phyloP scores from a whole-genome alignment of 805 yeast species.

The Candida rishiriensis region DNA sequence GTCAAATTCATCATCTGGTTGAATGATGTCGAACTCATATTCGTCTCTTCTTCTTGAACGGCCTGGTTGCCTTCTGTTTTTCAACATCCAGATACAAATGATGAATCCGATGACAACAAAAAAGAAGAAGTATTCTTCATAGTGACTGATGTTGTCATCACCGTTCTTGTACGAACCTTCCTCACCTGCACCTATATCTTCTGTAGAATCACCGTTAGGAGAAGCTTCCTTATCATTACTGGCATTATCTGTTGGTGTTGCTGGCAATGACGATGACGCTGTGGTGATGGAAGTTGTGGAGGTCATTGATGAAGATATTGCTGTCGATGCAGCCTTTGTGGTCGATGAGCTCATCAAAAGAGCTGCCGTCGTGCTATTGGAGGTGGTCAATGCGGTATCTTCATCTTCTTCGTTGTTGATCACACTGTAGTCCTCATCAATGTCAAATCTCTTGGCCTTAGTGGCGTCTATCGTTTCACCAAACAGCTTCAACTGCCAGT shows the following conservation, averaged over 20 bases:
- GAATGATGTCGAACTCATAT: conserved; percentile 73
- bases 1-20: conserved; percentile 33
- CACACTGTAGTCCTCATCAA: conserved; percentile 43
- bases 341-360: conserved; percentile 8
- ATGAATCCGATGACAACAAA: conserved; percentile 57
- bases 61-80: conserved; percentile 33
- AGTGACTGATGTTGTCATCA: conserved; percentile 33
- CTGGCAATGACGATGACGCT: conserved; percentile 1
- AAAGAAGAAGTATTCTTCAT: conserved; percentile 58
- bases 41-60: conserved; percentile 58
- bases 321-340: conserved; percentile 5
- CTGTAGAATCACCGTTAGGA: conserved; percentile 4
- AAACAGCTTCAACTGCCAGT: conserved; percentile 78
- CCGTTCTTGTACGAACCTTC: conserved; percentile 14
- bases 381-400: conserved; percentile 10
- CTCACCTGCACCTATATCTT: conserved; percentile 17
- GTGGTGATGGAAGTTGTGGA: neutral
- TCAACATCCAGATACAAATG: conserved; percentile 39
- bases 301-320: conserved; percentile 7
- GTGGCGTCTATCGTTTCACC: conserved; percentile 71
- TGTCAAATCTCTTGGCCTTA: conserved; percentile 53
- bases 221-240: conserved; percentile 7
- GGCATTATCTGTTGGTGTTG: conserved; percentile 11
- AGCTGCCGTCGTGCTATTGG: conserved; percentile 6
- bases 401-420: conserved; percentile 23